These are phyloP conservation scores for Aurantiochytrium sp. DNA, from an alignment of 108 stramenopile species.

Conservation along the genomic window DNA sequence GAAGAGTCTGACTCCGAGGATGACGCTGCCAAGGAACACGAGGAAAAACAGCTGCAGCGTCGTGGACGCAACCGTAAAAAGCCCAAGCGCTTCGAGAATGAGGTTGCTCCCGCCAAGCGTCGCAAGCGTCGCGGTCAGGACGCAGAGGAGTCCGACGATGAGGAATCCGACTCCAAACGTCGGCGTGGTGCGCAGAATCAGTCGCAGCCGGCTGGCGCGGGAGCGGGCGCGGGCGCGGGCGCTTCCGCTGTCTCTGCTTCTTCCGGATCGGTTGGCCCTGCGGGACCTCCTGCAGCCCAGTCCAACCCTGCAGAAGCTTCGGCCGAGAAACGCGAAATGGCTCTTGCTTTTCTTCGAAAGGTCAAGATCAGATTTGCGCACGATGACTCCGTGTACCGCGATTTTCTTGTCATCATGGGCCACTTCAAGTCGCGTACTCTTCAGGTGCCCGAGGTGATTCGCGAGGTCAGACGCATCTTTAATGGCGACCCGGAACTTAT, in stretches of 20 bases:
- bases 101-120: neutral
- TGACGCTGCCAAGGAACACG: neutral
- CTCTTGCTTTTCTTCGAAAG: neutral
- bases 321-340: neutral
- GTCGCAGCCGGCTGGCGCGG: neutral
- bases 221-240: too few species aligned
- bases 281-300: too few species aligned
- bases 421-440: neutral
- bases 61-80: neutral
- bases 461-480: neutral
- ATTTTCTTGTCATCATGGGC: neutral
- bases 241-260: too few species aligned
- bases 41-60: neutral
- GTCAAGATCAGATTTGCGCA: neutral
- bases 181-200: neutral
- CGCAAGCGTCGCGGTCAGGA: neutral
- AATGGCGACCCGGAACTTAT: neutral
- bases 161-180: neutral
- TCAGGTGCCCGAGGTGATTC: neutral
- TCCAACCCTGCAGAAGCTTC: neutral
- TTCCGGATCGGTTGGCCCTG: too few species aligned
- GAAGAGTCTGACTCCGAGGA: neutral
- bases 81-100: conserved; percentile 1
- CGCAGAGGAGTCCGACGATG: neutral
- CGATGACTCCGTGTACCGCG: neutral